Base-by-base conservation (phyloP, 2,329 filamentous ascomycete species). In the Pezicula neosporulosa region DNA sequence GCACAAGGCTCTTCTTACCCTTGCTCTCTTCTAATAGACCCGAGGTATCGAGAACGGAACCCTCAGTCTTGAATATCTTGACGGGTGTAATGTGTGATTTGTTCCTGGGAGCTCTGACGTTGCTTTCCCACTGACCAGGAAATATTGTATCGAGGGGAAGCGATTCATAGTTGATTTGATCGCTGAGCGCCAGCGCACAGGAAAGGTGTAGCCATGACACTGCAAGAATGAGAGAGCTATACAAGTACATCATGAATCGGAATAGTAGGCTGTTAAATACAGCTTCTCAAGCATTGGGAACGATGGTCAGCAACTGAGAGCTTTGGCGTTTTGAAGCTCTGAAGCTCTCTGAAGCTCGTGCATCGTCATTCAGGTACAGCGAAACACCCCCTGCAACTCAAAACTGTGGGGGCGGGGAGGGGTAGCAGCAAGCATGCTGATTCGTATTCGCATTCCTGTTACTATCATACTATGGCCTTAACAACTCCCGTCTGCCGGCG, bases 71-170 rank as follows among this genome's bases (percentile, higher is more conserved):
- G 52, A 65, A 71, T 28, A 72, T 63, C 21, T 62, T 58, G 12
- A 57, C 52, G 1, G 71, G 68, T 16, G 56, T 54, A 41, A 72
- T 70, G 45, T 63, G 57, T 3, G 63, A 61, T 55, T 71, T 69
- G 49, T 68, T 62, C 28, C 55, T 51, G 8, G 70, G 68, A 2
- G 70, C 69, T 39, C 66, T 64, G 45, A 72, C 70, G 47, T 69
- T 68, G 9, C 53, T 50, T 37, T 72, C 68, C 71, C 70, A 73
- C 2, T 68, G 67, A 4, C 70, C 71, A 27, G 67, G 68, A 38
- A 70, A 73, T 6, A 70, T 50, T 1, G 70, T 64, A 27, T 63
- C 45, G 12, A 52, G 51, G 2, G 68, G 68, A 13, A 70, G 60
- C 28, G 51, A 47, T 13, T 61, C 47, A 45, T 59, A 62, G 46